Conservation (phyloP, 345 rosid genomes). For the Euphorbia tirucalli region DNA sequence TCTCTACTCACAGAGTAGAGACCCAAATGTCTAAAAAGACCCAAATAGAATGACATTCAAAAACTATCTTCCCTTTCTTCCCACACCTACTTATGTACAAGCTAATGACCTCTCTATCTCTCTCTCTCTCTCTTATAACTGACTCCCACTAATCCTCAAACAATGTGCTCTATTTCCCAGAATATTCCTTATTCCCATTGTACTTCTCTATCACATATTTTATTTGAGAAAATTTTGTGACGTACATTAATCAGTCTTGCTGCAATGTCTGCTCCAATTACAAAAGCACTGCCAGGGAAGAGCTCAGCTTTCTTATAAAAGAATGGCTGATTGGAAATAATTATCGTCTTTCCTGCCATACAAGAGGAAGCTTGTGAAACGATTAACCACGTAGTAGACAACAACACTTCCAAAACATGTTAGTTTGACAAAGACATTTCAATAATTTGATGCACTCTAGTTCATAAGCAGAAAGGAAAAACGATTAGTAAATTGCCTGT, state of each 20-base stretch:
- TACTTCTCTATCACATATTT: no score
- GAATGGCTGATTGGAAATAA: conserved; percentile 90
- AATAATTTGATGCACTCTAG: not conserved
- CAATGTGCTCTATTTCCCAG: no score
- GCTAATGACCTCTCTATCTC: no score
- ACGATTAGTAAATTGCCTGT: not conserved
- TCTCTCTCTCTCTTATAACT: no score
- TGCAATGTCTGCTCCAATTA: conserved; percentile 87
- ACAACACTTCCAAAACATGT: not conserved
- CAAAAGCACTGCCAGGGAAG: conserved; percentile 93
- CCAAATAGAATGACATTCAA: no score
- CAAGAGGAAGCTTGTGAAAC: conserved; percentile 9
- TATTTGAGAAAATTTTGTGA: conserved; percentile 7
- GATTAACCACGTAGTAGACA: not conserved
- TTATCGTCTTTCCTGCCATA: conserved; percentile 75
- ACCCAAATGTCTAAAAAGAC: no score
- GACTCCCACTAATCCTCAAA: no score
- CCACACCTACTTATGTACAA: no score
- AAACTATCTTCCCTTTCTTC: no score
- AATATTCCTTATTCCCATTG: no score
- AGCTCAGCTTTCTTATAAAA: conserved; percentile 93
- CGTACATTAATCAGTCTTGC: conserved; percentile 83
- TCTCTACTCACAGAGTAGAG: no score
- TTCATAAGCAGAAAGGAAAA: not conserved
- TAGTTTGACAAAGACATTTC: not conserved